A percentile compares a stretch with the other conserved stretches of the same genome.
Conservation (phyloP, 2,329 filamentous ascomycete genomes). For the Blumeria hordei region DNA sequence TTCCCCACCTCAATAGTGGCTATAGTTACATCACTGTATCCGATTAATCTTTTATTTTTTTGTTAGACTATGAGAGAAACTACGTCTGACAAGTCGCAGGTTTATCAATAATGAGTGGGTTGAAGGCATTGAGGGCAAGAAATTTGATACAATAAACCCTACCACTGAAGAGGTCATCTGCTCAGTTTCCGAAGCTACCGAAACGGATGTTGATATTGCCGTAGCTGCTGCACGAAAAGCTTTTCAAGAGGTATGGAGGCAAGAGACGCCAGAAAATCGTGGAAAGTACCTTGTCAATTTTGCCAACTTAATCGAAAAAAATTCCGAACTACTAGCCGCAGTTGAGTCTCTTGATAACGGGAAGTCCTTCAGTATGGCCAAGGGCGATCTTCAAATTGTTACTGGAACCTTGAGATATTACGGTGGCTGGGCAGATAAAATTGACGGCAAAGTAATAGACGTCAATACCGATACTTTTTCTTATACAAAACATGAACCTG, state of each 20-base stretch:
- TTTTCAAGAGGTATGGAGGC: conserved; percentile 49
- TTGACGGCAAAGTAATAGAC: conserved; percentile 43
- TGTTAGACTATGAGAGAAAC: not conserved
- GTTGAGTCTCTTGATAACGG: conserved; percentile 79
- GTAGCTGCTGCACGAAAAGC: conserved; percentile 70
- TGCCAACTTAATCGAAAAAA: conserved; percentile 57
- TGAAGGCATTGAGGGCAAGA: conserved; percentile 62
- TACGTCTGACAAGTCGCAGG: conserved; percentile 4
- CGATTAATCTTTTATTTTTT: not conserved
- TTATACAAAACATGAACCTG: conserved; percentile 42
- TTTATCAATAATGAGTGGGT: conserved; percentile 87
- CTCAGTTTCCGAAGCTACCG: conserved; percentile 61
- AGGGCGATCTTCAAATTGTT: conserved; percentile 46
- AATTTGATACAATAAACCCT: conserved; percentile 82
- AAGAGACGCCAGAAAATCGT: conserved; percentile 44
- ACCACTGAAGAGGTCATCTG: conserved; percentile 62
- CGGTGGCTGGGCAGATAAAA: conserved; percentile 50
- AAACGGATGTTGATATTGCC: conserved; percentile 65
- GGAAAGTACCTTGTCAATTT: conserved; percentile 49
- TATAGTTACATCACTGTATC: no score
- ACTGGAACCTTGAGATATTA: conserved; percentile 61
- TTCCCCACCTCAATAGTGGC: no score
- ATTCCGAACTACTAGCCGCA: conserved; percentile 49
- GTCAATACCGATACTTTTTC: conserved; percentile 39
- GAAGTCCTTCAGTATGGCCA: conserved; percentile 55